Conservation (phyloP, 106 monocot genomes). For the Platanthera zijinensis region DNA sequence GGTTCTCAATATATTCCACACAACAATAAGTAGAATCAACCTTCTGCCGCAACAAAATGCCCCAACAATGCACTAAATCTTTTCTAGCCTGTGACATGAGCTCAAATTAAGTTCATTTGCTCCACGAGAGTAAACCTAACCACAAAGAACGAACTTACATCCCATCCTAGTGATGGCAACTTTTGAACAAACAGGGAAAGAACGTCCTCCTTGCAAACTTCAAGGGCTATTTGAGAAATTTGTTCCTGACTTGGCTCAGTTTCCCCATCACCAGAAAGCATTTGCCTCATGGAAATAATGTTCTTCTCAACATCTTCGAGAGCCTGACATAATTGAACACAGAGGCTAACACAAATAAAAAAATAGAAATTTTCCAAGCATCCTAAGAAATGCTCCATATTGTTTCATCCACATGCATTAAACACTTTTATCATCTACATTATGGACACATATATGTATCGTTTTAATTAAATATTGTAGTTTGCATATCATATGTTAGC, state of each 20-base stretch:
- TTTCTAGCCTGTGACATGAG: conserved; percentile 65
- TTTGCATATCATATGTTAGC: not conserved
- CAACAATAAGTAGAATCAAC: conserved; percentile 60
- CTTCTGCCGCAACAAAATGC: conserved; percentile 71
- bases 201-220: conserved; percentile 94
- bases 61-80: conserved; percentile 84
- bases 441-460: not conserved
- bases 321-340: conserved; percentile 33
- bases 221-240: conserved; percentile 58
- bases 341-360: not conserved
- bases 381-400: not conserved
- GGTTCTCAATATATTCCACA: conserved; percentile 81
- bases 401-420: not conserved
- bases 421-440: not conserved
- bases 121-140: not conserved
- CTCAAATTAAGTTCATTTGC: conserved; percentile 6
- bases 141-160: conserved; percentile 44
- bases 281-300: conserved; percentile 56
- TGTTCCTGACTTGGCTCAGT: conserved; percentile 69
- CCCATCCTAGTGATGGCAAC: conserved; percentile 80
- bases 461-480: not conserved
- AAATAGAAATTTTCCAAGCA: not conserved
- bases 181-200: conserved; percentile 88
- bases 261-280: conserved; percentile 84
- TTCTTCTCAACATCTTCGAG: conserved; percentile 94